These are phyloP conservation scores for Leucocoprinus sp. DNA, from an alignment of 768 basidiomycete species.

Conservation along the genomic window DNA sequence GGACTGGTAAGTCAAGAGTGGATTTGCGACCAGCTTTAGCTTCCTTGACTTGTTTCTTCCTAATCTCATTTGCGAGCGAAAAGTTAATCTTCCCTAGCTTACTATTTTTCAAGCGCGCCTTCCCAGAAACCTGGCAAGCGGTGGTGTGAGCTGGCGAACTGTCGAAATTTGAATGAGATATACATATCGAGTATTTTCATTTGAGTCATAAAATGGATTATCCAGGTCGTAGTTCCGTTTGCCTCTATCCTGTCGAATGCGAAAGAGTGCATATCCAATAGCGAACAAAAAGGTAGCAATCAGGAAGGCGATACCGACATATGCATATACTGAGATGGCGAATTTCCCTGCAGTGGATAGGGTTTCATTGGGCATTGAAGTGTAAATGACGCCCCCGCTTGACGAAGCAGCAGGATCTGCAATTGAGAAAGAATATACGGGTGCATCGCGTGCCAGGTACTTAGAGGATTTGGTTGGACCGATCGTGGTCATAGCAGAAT, in stretches of 20 bases:
- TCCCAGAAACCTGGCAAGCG: conserved; percentile 2
- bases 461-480: neutral
- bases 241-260: conserved; percentile 3
- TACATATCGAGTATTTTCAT: conserved; percentile 2
- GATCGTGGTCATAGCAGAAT: neutral
- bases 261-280: conserved; percentile 13
- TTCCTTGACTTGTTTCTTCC: conserved; percentile 5
- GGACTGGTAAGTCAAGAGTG: conserved; percentile 12
- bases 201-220: conserved; percentile 2
- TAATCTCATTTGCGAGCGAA: neutral
- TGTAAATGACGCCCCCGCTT: conserved; percentile 4
- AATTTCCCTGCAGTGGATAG: conserved; percentile 8
- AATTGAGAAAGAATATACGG: conserved; percentile 3
- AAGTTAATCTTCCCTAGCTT: conserved; percentile 3
- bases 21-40: neutral
- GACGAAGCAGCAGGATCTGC: neutral
- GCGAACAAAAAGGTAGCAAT: conserved; percentile 15
- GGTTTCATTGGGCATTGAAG: conserved; percentile 8
- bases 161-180: neutral
- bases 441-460: neutral
- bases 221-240: conserved; percentile 9
- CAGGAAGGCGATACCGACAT: conserved; percentile 22
- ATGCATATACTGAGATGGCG: conserved; percentile 22
- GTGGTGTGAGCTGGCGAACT: neutral
- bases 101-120: conserved; percentile 2